phyloP scores from a whole-genome alignment of 192 early-diverging fungal species.

The Cetraspora pellucida region DNA sequence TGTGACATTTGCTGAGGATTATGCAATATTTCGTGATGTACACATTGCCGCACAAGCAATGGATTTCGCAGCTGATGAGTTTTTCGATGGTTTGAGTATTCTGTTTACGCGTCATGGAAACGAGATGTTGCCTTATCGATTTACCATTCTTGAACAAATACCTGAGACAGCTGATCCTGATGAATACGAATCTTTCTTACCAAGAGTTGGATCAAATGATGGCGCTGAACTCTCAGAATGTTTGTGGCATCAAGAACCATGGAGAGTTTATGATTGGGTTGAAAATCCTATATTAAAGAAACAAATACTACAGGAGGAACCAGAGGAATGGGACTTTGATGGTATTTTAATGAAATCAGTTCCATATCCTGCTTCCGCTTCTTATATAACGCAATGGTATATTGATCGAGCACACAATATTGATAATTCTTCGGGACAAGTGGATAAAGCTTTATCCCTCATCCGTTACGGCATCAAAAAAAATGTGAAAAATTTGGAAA shows the following conservation, averaged over 20 bases:
- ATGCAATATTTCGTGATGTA: slow-evolving; percentile 60
- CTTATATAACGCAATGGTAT: slow-evolving; percentile 62
- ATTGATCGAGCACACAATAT: slow-evolving; percentile 55
- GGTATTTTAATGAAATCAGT: slow-evolving; percentile 41
- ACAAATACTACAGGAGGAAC: slow-evolving; percentile 41
- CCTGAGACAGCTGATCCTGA: slow-evolving; percentile 60
- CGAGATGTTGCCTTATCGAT: slow-evolving; percentile 61
- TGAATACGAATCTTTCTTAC: slow-evolving; percentile 45
- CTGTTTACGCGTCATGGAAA: slow-evolving; percentile 64
- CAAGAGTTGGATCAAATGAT: slow-evolving; percentile 32
- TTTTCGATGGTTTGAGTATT: slow-evolving; percentile 58
- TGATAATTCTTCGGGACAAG: slow-evolving; percentile 55
- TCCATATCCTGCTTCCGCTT: slow-evolving; percentile 53
- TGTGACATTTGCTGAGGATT: slow-evolving; percentile 49
- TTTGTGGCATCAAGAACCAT: slow-evolving; percentile 51
- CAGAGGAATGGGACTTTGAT: slow-evolving; percentile 42
- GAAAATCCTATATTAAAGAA: slow-evolving; percentile 51
- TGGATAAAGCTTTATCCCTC: slow-evolving; percentile 56
- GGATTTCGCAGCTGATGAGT: slow-evolving; percentile 58
- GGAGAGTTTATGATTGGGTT: slow-evolving; percentile 64
- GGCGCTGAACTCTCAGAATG: slow-evolving; percentile 38
- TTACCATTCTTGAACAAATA: slow-evolving; percentile 59
- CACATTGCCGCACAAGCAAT: slow-evolving; percentile 62
- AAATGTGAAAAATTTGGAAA: slow-evolving; percentile 53
- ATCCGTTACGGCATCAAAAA: slow-evolving; percentile 54